phyloP scores from a whole-genome alignment of 2,329 filamentous ascomycete species.

The Trichoderma afroharzianum region DNA sequence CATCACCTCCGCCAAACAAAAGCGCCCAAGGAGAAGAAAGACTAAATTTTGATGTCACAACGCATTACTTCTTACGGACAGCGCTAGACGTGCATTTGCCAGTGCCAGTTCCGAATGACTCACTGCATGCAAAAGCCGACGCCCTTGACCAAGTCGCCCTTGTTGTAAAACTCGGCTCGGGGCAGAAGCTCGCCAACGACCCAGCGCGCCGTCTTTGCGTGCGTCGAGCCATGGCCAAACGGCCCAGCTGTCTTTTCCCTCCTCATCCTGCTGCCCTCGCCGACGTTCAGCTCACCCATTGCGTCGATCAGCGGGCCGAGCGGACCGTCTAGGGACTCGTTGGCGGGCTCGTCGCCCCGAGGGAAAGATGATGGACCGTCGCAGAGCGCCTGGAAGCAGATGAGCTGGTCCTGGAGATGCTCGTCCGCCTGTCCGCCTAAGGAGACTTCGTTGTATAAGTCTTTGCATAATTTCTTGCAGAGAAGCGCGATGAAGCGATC shows the following conservation, averaged over 20 bases:
- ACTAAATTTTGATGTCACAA: neutral
- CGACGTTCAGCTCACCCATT: constrained; percentile 29
- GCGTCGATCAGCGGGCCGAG: constrained; percentile 26
- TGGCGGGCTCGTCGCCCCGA: constrained; percentile 24
- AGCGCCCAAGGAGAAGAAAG: neutral
- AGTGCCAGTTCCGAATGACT: neutral
- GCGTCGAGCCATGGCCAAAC: constrained; percentile 54
- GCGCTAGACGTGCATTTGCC: neutral
- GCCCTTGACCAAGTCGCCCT: constrained; percentile 49
- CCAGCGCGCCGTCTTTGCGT: constrained; percentile 60
- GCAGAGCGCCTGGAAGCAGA: constrained; percentile 58
- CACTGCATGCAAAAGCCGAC: constrained; percentile 30
- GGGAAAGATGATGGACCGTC: constrained; percentile 49
- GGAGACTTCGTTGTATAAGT: constrained; percentile 44
- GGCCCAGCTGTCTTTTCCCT: constrained; percentile 46
- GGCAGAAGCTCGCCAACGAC: constrained; percentile 52
- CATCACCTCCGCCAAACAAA: neutral
- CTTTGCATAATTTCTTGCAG: constrained; percentile 42
- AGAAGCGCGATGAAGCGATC: constrained; percentile 38
- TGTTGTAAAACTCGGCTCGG: constrained; percentile 46
- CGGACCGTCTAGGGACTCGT: constrained; percentile 3
- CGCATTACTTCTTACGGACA: neutral
- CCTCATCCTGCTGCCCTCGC: constrained; percentile 28
- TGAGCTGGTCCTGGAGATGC: constrained; percentile 58
- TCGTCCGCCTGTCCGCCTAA: constrained; percentile 50